These are phyloP conservation scores for Chytriomyces sp. DNA, from an alignment of 192 early-diverging fungal species.

Conservation along the genomic window DNA sequence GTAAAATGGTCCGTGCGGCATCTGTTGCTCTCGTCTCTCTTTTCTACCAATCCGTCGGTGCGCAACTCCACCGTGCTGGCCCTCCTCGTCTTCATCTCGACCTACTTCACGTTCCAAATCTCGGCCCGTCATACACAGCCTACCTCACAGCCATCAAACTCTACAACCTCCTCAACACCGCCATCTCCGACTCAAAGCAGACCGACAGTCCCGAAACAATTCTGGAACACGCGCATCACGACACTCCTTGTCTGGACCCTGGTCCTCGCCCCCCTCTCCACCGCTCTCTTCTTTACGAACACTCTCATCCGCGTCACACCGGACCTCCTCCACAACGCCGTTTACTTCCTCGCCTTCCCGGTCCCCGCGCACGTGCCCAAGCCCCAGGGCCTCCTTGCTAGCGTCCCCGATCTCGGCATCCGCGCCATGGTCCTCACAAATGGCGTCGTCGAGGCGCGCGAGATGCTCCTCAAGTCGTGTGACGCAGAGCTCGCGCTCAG, in stretches of 20 bases:
- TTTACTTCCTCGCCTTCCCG: conserved; percentile 20
- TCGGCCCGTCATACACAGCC: neutral
- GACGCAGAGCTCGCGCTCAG: conserved; percentile 3
- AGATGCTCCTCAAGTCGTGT: neutral
- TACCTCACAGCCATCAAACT: neutral
- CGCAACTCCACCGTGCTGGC: neutral
- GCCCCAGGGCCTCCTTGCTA: neutral
- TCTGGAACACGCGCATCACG: conserved; percentile 3
- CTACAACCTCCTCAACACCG: neutral
- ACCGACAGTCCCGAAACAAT: neutral
- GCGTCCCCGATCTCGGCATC: conserved; percentile 12
- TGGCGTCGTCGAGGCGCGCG: neutral
- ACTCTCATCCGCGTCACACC: conserved; percentile 11
- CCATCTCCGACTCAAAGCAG: neutral
- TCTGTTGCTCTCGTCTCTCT: neutral
- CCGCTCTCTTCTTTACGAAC: conserved; percentile 11
- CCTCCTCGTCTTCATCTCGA: neutral
- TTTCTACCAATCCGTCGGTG: neutral
- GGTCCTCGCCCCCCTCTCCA: neutral
- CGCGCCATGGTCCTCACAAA: neutral
- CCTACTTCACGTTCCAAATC: neutral
- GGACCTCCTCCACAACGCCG: conserved; percentile 1
- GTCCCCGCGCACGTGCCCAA: conserved; percentile 9
- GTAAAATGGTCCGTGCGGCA: conserved; percentile 15
- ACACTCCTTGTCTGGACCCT: neutral